Conservation (phyloP, 768 basidiomycete species). For the Trametes punicea region DNA sequence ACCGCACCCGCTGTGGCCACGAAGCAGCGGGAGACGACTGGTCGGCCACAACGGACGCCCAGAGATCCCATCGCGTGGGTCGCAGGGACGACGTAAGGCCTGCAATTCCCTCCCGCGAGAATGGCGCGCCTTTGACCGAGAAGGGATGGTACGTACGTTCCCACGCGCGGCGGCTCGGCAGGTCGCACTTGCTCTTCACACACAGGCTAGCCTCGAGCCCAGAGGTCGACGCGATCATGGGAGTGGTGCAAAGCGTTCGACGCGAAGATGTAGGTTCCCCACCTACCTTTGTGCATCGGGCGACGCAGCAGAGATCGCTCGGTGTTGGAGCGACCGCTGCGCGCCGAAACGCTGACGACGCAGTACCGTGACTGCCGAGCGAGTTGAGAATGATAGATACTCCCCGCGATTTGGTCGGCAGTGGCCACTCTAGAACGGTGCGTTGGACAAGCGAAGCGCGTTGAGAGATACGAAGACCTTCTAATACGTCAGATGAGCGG, state of each 20-base stretch:
- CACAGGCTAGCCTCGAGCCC: not conserved
- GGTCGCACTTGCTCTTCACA: not conserved
- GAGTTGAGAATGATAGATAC: not conserved
- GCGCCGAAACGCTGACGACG: constrained; percentile 1
- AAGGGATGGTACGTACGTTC: not conserved
- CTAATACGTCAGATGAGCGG: constrained; percentile 4
- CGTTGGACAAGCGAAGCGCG: not conserved
- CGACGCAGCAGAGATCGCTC: not conserved
- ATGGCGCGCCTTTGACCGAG: not conserved
- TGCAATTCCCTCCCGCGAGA: constrained; percentile 3
- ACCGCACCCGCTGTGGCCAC: constrained; percentile 3
- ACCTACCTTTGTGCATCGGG: not conserved
- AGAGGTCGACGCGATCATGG: not conserved
- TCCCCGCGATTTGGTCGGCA: not conserved
- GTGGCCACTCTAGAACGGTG: not conserved
- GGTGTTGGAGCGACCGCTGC: no score
- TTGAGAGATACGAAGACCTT: constrained; percentile 1
- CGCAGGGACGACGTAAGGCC: constrained; percentile 1
- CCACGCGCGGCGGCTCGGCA: not conserved
- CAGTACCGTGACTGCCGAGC: not conserved
- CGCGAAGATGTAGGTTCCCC: not conserved
- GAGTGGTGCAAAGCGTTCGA: not conserved
- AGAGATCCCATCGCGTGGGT: constrained; percentile 1
- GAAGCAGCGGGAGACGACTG: not conserved
- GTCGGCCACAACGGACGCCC: not conserved